Evolutionary conservation across 805 yeast species (phyloP), one percentile per base, ranked within the genome.

Genomic region (Starmerella kuoi): DNA sequence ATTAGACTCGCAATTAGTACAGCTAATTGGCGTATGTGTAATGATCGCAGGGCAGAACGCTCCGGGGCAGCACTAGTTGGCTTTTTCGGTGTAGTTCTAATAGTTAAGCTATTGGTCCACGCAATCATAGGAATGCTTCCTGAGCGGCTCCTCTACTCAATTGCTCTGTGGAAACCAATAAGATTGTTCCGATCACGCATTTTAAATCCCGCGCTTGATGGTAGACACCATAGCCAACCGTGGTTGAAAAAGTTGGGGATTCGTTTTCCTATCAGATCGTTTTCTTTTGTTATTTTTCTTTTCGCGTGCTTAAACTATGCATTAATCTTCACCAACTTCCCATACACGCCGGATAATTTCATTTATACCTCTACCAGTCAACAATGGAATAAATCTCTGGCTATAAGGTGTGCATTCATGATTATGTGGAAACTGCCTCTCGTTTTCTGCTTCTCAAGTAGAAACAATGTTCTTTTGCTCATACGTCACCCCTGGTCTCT

Each of bases 381-480:
- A 57, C 55, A 18, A 55, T 38, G 42, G 30, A 38, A 42, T 36
- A 47, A 47, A 31, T 28, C 44, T 3, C 21, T 49, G 25, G 51
- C 49, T 4, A 43, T 47, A 14, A 42, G 53, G 7, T 34, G 45
- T 9, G 51, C 51, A 4, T 49, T 42, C 24, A 28, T 45, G 34
- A 42, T 42, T 1, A 38, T 53, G 65, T 36, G 63, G 56, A 41
- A 44, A 24, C 37, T 50, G 33, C 83, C 83, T 2, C 57, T 74
- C 18, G 47, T 76, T 27, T 62, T 74, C 22, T 57, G 76, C 35
- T 73, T 76, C 53, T 74, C 79, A 4, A 79, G 81, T 17, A 64
- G 91, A 55, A 82, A 82, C 58, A 82, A 79, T 55, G 69, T 81
- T 23, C 65, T 81, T 54, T 67, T 71, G 51, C 65, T 65, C 53